Conservation (phyloP, 192 early-diverging fungal species). For the Entophlyctis helioformis region DNA sequence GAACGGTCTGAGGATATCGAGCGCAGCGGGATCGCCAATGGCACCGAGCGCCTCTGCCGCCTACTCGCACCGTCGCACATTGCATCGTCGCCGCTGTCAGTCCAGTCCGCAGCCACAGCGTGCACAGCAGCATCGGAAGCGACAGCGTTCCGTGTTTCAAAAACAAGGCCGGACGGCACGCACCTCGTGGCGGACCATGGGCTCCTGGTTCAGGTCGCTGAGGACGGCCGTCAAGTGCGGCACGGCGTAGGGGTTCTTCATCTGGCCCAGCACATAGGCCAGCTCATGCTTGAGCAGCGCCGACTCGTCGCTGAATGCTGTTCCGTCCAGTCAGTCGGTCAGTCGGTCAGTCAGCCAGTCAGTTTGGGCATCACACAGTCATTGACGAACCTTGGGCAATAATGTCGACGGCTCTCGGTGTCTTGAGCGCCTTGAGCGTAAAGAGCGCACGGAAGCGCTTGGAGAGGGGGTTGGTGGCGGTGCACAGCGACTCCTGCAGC, state of each 20-base stretch:
- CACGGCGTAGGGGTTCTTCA: slow-evolving; percentile 71
- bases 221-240: slow-evolving; percentile 55
- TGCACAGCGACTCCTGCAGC: slow-evolving; percentile 12
- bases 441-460: slow-evolving; percentile 90
- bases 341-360: not conserved
- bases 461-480: slow-evolving; percentile 17
- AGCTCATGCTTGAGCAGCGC: slow-evolving; percentile 91
- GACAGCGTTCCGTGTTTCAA: no score
- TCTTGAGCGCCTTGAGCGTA: slow-evolving; percentile 72
- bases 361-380: no score
- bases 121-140: not conserved
- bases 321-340: not conserved
- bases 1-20: slow-evolving; percentile 58
- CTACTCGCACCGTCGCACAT: slow-evolving; percentile 7
- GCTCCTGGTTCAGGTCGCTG: slow-evolving; percentile 54
- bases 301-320: slow-evolving; percentile 60
- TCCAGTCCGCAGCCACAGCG: not conserved
- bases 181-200: slow-evolving; percentile 94
- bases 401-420: slow-evolving; percentile 63
- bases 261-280: slow-evolving; percentile 94
- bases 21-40: slow-evolving; percentile 55
- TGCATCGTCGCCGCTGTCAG: not conserved
- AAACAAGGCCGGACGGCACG: not conserved
- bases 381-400: slow-evolving; percentile 57
- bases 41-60: slow-evolving; percentile 95